phyloP scores from a whole-genome alignment of 306 rosid genomes.

The Betula pendula region DNA sequence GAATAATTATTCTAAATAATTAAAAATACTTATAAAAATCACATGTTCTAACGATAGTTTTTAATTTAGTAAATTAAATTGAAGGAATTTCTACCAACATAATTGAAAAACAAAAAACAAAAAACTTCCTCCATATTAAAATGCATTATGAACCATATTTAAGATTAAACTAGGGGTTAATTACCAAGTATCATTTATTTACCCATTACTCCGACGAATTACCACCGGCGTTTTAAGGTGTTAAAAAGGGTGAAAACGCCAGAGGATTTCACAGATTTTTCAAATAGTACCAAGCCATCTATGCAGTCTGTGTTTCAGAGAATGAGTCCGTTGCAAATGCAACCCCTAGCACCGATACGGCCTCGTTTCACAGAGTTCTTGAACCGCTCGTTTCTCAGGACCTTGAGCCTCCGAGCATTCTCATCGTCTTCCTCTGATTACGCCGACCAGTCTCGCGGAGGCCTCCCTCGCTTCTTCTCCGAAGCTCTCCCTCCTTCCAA shows the following conservation, averaged over 20 bases:
- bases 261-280: neutral
- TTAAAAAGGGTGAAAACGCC: neutral
- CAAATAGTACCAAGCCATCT: neutral
- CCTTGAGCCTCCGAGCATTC: constrained; percentile 47
- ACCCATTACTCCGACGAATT: too few relatives aligned
- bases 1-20: too few relatives aligned
- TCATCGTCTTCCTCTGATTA: constrained; percentile 52
- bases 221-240: neutral
- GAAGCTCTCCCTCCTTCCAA: constrained; percentile 70
- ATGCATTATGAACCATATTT: too few relatives aligned
- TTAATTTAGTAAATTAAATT: too few relatives aligned
- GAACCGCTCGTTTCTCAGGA: constrained; percentile 37
- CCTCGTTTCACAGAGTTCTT: constrained; percentile 34
- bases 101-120: too few relatives aligned
- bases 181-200: too few relatives aligned
- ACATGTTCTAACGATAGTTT: too few relatives aligned
- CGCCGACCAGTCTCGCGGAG: constrained; percentile 77
- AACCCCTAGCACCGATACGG: constrained; percentile 47
- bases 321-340: constrained; percentile 41
- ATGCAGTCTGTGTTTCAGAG: neutral
- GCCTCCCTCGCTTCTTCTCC: constrained; percentile 91
- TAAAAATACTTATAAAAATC: too few relatives aligned
- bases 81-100: too few relatives aligned
- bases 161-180: too few relatives aligned
- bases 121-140: too few relatives aligned